Percentiles rank a stretch among this genome's conserved stretches.
Evolutionary conservation across 441 rosid species (phyloP).

Genomic region (Adansonia rubrostipa): DNA sequence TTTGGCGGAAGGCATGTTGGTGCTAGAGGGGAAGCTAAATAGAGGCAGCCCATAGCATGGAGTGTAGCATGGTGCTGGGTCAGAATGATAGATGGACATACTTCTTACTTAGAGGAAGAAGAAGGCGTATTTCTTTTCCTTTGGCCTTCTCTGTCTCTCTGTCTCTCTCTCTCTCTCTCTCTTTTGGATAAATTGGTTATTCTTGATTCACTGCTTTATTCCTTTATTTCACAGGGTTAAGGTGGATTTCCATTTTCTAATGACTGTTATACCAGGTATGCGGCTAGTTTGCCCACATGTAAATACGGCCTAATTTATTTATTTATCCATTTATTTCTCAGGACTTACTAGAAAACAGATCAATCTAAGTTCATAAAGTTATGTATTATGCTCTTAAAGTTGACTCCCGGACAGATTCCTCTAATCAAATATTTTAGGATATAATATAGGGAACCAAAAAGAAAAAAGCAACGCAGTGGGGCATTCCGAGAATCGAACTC

Average conservation of each 20-base stretch:
- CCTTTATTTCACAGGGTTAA: background rate
- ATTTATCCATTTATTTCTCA: background rate
- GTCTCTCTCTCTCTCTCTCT: background rate
- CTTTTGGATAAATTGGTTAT: background rate
- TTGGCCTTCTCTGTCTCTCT: background rate
- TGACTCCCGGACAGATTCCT: background rate
- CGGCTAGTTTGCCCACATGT: background rate
- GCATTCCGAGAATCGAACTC: slow-evolving; percentile 63
- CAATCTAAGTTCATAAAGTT: background rate
- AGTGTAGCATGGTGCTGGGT: background rate
- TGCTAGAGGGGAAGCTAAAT: background rate
- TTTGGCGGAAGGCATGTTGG: background rate
- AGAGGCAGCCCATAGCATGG: background rate
- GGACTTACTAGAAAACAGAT: background rate
- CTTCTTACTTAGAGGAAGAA: background rate
- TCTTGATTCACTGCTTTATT: background rate
- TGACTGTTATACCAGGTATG: slow-evolving; percentile 8
- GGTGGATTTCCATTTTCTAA: background rate
- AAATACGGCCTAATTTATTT: background rate
- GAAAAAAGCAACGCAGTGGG: slow-evolving; percentile 28
- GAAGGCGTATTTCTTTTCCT: background rate
- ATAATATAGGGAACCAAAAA: background rate
- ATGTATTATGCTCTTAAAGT: background rate
- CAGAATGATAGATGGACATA: background rate
- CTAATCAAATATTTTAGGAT: background rate